phyloP scores from a whole-genome alignment of 352 stramenopile species.

The Hyaloperonospora arabidopsidis region DNA sequence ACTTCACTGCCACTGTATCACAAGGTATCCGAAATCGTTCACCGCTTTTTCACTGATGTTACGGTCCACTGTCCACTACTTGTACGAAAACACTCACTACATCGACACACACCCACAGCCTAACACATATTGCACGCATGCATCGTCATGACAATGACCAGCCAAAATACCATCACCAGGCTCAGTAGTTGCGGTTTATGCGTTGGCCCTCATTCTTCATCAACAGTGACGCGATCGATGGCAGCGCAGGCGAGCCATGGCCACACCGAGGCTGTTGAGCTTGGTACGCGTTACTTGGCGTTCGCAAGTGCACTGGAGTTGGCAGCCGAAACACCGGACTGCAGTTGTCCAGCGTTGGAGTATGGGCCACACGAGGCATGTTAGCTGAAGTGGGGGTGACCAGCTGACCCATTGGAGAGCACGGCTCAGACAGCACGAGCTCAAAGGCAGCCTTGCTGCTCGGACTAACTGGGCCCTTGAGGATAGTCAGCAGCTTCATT shows the following conservation, averaged over 20 bases:
- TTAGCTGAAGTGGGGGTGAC: slow-evolving; percentile 21
- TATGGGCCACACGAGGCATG: slow-evolving; percentile 2
- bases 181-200: slow-evolving; percentile 24
- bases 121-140: not conserved
- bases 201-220: slow-evolving; percentile 23
- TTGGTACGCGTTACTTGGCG: slow-evolving; percentile 8
- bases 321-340: slow-evolving; percentile 20
- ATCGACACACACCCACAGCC: not conserved
- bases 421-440: slow-evolving; percentile 53
- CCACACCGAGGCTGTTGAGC: slow-evolving; percentile 12
- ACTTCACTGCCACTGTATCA: too few species aligned
- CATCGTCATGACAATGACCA: not conserved
- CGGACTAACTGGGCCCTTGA: slow-evolving; percentile 43
- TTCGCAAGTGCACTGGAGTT: slow-evolving; percentile 13
- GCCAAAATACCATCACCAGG: slow-evolving; percentile 15
- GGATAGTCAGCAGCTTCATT: slow-evolving; percentile 61
- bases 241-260: slow-evolving; percentile 34
- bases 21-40: too few species aligned
- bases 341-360: not conserved
- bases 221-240: slow-evolving; percentile 55
- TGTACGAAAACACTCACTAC: not conserved
- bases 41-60: too few species aligned
- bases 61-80: not conserved
- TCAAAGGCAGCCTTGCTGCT: slow-evolving; percentile 50
- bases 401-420: slow-evolving; percentile 43